Base-by-base conservation (phyloP, 345 rosid genomes). In the thale cress (Arabidopsis thaliana) region DNA sequence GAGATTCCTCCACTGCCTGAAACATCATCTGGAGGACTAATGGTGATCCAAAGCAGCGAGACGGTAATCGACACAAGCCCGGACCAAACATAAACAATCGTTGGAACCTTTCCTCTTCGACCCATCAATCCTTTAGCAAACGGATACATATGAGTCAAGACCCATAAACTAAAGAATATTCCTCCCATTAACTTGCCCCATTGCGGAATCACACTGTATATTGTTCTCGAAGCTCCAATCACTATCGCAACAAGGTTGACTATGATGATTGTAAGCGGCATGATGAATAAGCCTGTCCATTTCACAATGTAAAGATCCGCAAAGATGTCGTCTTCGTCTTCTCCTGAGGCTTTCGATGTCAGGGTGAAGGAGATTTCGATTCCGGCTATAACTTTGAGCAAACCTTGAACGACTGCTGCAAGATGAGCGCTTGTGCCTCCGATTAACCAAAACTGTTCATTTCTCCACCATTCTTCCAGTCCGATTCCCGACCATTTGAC, bases 391-490 rank as follows among this genome's bases (percentile, higher is more conserved):
- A 91, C 89, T 83, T 94, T 91, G 0, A 94, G 87, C 30, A 91
- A 84, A 1, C 98, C 98, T 69, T 94, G 98, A 3, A 91, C 45
- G 12, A 94, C 97, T 2, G 97, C 96, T 7, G 76, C 89, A 0
- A 94, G 85, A 82, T 91, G 97, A 57, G 98, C 97, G 6, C 97
- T 94, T 0, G 95, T 79, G 49, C 98, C 97, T 8, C 98, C 98
- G 9, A 94, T 94, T 1, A 87, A 74, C 98, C 97, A 94, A 73
- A 94, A 94, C 72, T 90, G 96, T 85, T 94, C 96, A 6, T 94
- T 94, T 25, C 96, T 83, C 98, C 97, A 94, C 84, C 87, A 87
- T 58, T 91, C 98, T 73, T 94, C 98, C 0, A 93, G 84, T 6
- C 82, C 89, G 0, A 94, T 79, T 0, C 97, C 96, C 0, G 97